phyloP scores from a whole-genome alignment of 2,329 filamentous ascomycete species.

The Phaeophleospora eucalypticola region DNA sequence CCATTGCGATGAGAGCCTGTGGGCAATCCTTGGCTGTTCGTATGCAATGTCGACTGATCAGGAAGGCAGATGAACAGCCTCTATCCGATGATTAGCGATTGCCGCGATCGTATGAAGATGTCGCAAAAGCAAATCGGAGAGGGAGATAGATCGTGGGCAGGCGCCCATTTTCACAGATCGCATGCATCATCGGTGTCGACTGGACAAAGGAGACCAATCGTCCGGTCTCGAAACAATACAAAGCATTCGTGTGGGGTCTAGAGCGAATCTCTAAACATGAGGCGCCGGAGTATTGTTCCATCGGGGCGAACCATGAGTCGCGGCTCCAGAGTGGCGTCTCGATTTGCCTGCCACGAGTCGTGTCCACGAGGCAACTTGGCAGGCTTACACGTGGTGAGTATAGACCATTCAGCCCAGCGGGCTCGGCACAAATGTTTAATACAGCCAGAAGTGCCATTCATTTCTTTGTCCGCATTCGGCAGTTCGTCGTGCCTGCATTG shows the following conservation, averaged over 20 bases:
- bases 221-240: background rate
- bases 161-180: background rate
- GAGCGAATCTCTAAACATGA: background rate
- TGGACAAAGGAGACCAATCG: background rate
- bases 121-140: background rate
- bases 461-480: background rate
- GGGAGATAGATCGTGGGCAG: background rate
- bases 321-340: background rate
- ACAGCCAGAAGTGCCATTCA: background rate
- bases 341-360: background rate
- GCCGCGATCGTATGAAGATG: background rate
- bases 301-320: background rate
- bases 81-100: no score
- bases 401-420: background rate
- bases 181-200: background rate
- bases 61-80: background rate
- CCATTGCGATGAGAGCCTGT: constrained; percentile 10
- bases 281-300: background rate
- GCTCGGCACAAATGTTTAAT: no score
- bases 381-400: background rate
- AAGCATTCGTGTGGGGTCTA: background rate
- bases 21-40: background rate
- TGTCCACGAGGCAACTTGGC: no score
- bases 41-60: background rate
- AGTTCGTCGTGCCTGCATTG: background rate